These are phyloP conservation scores for Solanum infundibuliforme DNA, from an alignment of 257 asterid species.

Conservation along the genomic window DNA sequence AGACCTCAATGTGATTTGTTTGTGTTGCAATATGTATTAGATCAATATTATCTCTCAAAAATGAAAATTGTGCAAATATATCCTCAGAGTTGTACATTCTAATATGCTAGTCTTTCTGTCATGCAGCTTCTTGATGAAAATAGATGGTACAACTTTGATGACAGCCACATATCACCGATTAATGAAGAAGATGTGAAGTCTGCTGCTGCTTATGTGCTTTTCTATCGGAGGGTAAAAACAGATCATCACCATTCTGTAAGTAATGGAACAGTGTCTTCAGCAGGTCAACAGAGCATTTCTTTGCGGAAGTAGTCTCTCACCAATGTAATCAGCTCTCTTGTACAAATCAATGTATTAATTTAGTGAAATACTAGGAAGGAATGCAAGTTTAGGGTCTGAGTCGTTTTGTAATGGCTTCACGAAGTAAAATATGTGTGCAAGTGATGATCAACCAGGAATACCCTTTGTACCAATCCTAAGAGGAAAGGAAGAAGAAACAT, in stretches of 20 bases:
- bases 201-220: conserved; percentile 85
- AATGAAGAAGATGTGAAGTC: conserved; percentile 94
- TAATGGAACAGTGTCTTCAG: conserved; percentile 38
- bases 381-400: not conserved
- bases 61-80: not conserved
- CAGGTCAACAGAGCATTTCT: conserved; percentile 17
- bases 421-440: not conserved
- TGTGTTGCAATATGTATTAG: not conserved
- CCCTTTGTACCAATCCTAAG: not conserved
- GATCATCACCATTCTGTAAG: conserved; percentile 48
- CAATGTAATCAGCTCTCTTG: not conserved
- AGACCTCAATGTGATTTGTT: not conserved
- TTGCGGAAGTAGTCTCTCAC: not conserved
- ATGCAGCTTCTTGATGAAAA: conserved; percentile 88
- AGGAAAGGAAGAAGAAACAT: not conserved
- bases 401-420: not conserved
- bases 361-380: not conserved
- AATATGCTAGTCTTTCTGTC: not conserved
- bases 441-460: not conserved
- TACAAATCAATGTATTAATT: conserved; percentile 2
- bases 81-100: not conserved
- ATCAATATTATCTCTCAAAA: not conserved
- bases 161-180: conserved; percentile 72
- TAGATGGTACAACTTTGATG: conserved; percentile 96
- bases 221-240: conserved; percentile 68